A percentile compares a stretch with the other conserved stretches of the same genome.
These are phyloP conservation scores for Gossypium turneri DNA, from an alignment of 345 rosid genomes.

Conservation along the genomic window DNA sequence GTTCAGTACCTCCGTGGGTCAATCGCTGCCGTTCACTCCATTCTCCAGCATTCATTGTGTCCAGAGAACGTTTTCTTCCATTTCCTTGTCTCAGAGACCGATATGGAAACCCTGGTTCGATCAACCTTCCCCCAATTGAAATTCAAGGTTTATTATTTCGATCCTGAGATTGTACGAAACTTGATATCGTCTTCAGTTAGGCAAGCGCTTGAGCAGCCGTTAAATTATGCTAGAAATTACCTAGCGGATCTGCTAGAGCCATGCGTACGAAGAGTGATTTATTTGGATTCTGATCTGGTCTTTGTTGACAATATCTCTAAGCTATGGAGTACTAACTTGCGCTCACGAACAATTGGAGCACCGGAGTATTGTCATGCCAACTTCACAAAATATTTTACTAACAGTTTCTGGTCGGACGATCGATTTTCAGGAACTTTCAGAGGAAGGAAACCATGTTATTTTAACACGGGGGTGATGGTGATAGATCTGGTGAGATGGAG, in stretches of 20 bases:
- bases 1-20: slow-evolving; percentile 90
- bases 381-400: slow-evolving; percentile 83
- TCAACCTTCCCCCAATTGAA: slow-evolving; percentile 80
- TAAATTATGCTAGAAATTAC: slow-evolving; percentile 92
- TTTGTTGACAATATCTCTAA: slow-evolving; percentile 81
- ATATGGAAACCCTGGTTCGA: slow-evolving; percentile 59
- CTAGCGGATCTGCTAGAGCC: slow-evolving; percentile 78
- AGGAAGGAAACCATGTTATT: slow-evolving; percentile 72
- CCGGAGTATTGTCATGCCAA: slow-evolving; percentile 97
- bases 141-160: slow-evolving; percentile 81
- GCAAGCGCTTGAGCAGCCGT: slow-evolving; percentile 91
- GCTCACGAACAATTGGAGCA: slow-evolving; percentile 80
- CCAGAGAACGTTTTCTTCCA: slow-evolving; percentile 89
- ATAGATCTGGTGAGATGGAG: slow-evolving; percentile 93
- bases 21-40: slow-evolving; percentile 90
- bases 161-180: slow-evolving; percentile 67
- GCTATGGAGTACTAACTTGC: slow-evolving; percentile 64
- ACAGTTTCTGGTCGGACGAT: slow-evolving; percentile 60
- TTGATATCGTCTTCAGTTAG: slow-evolving; percentile 84
- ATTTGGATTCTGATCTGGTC: slow-evolving; percentile 84
- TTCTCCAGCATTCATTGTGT: slow-evolving; percentile 67
- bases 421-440: slow-evolving; percentile 46
- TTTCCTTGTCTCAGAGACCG: slow-evolving; percentile 72
- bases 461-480: slow-evolving; percentile 95
- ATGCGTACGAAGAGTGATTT: slow-evolving; percentile 79